These are phyloP conservation scores for Coemansia sp. DNA, from an alignment of 192 early-diverging fungal genomes.

Conservation along the genomic window DNA sequence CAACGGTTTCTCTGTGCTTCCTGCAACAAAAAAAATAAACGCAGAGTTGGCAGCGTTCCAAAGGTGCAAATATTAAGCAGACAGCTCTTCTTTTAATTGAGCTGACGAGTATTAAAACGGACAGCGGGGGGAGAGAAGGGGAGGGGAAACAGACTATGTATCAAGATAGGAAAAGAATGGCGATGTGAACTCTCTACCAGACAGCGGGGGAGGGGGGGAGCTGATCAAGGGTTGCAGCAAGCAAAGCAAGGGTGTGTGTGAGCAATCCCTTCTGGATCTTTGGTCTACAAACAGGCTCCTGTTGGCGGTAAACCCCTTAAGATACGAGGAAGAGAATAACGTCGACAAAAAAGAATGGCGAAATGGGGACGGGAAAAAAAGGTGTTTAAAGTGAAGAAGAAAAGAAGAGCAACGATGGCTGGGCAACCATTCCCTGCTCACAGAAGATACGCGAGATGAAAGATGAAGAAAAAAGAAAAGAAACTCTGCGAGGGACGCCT, in stretches of 20 bases:
- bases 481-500: not conserved
- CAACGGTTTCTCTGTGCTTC: no score
- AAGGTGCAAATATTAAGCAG: no score
- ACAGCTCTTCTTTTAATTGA: no score
- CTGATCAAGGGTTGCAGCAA: constrained; percentile 2
- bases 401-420: not conserved
- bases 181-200: no score
- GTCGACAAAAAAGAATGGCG: not conserved
- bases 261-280: not conserved
- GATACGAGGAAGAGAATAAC: not conserved
- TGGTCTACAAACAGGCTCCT: not conserved
- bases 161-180: no score
- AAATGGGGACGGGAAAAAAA: not conserved
- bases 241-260: not conserved
- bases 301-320: not conserved
- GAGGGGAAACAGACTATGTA: no score
- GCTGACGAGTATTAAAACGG: no score
- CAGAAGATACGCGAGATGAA: not conserved
- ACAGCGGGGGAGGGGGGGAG: not conserved
- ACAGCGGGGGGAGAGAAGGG: no score
- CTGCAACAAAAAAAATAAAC: no score
- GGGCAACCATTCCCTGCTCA: not conserved
- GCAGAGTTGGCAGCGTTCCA: no score
- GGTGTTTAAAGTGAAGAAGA: not conserved
- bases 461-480: not conserved